A percentile compares a stretch with the other conserved stretches of the same genome.
Conservation (phyloP, 2,329 filamentous ascomycete species). For the Exophiala oligosperma region DNA sequence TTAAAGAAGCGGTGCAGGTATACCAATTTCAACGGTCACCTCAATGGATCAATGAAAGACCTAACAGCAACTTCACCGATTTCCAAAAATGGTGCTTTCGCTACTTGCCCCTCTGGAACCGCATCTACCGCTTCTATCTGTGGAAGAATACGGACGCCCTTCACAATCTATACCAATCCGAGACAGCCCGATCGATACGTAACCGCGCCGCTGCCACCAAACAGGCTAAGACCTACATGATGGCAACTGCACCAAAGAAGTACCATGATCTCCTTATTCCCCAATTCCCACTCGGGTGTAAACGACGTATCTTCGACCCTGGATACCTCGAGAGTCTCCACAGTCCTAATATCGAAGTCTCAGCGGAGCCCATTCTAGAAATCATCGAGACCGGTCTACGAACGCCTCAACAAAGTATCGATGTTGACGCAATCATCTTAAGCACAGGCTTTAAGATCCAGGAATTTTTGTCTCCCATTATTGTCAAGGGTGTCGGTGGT, state of each 20-base stretch:
- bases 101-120: slow-evolving; percentile 37
- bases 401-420: background rate
- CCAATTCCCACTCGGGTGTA: slow-evolving; percentile 62
- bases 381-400: background rate
- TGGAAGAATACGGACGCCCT: slow-evolving; percentile 33
- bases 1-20: slow-evolving; percentile 53
- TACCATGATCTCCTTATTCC: slow-evolving; percentile 63
- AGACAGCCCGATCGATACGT: background rate
- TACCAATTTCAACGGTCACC: slow-evolving; percentile 60
- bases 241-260: slow-evolving; percentile 52
- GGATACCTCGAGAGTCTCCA: slow-evolving; percentile 58
- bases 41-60: slow-evolving; percentile 52
- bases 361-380: slow-evolving; percentile 24
- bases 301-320: slow-evolving; percentile 61
- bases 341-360: slow-evolving; percentile 54
- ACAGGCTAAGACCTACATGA: slow-evolving; percentile 41
- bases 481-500: slow-evolving; percentile 32
- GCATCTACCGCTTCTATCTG: too few species aligned
- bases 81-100: slow-evolving; percentile 45
- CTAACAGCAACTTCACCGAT: slow-evolving; percentile 39
- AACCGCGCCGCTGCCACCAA: slow-evolving; percentile 1
- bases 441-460: slow-evolving; percentile 39
- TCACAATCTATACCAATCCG: slow-evolving; percentile 44
- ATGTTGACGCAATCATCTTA: slow-evolving; percentile 36
- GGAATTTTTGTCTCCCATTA: slow-evolving; percentile 38